A percentile compares a stretch with the other conserved stretches of the same genome.
Evolutionary conservation across 2,329 filamentous ascomycete genomes (phyloP).

Genomic region (Ascochyta koolunga): DNA sequence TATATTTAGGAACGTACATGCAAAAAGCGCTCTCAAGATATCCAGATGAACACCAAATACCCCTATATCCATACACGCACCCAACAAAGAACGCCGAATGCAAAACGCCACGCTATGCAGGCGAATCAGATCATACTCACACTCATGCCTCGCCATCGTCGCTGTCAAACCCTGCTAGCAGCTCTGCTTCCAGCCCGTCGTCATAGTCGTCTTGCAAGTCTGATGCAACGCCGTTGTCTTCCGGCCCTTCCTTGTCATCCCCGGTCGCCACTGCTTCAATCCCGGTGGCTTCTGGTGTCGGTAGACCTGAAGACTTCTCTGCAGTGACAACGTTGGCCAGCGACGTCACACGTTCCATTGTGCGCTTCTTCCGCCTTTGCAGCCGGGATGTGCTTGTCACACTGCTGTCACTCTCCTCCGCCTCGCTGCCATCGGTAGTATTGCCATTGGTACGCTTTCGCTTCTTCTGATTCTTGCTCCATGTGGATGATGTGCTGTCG

Average conservation of each 20-base stretch:
- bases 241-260: constrained; percentile 51
- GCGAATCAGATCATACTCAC: constrained; percentile 20
- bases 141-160: constrained; percentile 25
- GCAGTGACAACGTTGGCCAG: constrained; percentile 52
- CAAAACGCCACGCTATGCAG: constrained; percentile 49
- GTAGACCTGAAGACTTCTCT: constrained; percentile 49
- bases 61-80: constrained; percentile 14
- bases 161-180: constrained; percentile 49
- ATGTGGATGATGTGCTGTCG: constrained; percentile 28
- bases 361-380: constrained; percentile 56
- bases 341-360: constrained; percentile 54
- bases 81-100: constrained; percentile 33
- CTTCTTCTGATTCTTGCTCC: constrained; percentile 40
- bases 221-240: constrained; percentile 34
- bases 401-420: constrained; percentile 51
- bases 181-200: constrained; percentile 52
- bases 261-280: constrained; percentile 43
- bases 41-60: constrained; percentile 9
- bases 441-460: constrained; percentile 41
- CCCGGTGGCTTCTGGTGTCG: constrained; percentile 48
- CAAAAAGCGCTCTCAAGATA: constrained; percentile 4
- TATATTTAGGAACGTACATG: constrained; percentile 7
- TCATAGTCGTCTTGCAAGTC: constrained; percentile 61
- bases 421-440: constrained; percentile 44
- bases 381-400: constrained; percentile 47